Evolutionary conservation across 768 basidiomycete species (phyloP).

Genomic region (Lactifluus pinguis): DNA sequence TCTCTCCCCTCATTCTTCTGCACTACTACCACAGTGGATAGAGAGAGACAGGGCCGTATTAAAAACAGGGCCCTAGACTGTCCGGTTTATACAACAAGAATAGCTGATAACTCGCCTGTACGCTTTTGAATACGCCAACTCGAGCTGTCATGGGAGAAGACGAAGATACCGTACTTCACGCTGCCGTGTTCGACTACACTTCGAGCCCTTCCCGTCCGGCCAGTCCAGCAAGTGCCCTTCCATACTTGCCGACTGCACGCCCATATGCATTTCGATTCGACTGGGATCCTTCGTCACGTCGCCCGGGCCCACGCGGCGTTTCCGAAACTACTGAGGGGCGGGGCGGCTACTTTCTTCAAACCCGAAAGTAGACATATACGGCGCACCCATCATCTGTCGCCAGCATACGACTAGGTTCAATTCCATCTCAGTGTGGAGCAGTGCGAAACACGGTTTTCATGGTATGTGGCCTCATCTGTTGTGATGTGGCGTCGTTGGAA

Average conservation of each 20-base stretch:
- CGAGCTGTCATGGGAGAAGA: not conserved
- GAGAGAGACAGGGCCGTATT: not conserved
- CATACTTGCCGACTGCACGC: conserved; percentile 38
- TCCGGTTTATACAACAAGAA: not conserved
- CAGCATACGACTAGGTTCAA: conserved; percentile 37
- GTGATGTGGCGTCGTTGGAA: not conserved
- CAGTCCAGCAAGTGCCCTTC: conserved; percentile 41
- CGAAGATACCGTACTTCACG: not conserved
- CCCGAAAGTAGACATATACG: conserved; percentile 37
- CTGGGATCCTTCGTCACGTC: conserved; percentile 56
- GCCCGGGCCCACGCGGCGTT: conserved; percentile 57
- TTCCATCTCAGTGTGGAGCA: conserved; percentile 75
- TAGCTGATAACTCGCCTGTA: not conserved
- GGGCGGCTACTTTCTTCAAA: conserved; percentile 42
- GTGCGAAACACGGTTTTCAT: conserved; percentile 79
- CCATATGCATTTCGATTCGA: conserved; percentile 54
- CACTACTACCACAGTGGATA: not conserved
- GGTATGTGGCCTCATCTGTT: conserved; percentile 38
- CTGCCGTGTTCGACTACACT: conserved; percentile 33
- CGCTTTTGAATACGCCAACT: not conserved
- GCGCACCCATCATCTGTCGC: conserved; percentile 40
- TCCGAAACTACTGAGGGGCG: conserved; percentile 65
- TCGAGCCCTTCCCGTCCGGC: conserved; percentile 51
- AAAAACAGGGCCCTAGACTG: not conserved
- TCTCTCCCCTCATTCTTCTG: too few species aligned